A percentile compares a stretch with the other conserved stretches of the same genome.
Evolutionary conservation across 148 eudicot species (phyloP).

Genomic region (Dianthus caryophyllus): DNA sequence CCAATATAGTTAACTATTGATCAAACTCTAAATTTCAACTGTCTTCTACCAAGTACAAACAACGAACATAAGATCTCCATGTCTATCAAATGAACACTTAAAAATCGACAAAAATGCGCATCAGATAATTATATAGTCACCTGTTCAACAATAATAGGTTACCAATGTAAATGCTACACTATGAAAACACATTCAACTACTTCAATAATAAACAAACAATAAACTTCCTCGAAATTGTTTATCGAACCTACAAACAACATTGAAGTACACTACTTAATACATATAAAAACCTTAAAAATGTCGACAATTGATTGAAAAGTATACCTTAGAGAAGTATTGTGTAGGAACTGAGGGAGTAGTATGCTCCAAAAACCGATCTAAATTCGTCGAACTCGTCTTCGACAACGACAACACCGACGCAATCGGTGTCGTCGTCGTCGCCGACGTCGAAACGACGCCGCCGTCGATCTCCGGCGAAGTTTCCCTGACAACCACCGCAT

Average conservation of each 20-base stretch:
- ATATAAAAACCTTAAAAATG: conserved; percentile 9
- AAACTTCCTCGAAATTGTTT: too few relatives aligned
- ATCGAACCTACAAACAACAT: conserved; percentile 10
- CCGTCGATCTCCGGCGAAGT: conserved; percentile 30
- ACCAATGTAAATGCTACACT: not conserved
- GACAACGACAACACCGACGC: conserved; percentile 23
- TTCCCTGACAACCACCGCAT: not conserved
- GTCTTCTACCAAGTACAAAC: conserved; percentile 5
- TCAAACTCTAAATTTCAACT: not conserved
- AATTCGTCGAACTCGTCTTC: conserved; percentile 41
- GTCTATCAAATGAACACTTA: not conserved
- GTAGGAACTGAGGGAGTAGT: conserved; percentile 73
- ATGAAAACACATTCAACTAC: not conserved
- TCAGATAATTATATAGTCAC: not conserved
- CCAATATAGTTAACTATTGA: not conserved
- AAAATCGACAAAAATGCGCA: not conserved
- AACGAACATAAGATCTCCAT: not conserved
- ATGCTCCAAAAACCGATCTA: conserved; percentile 78
- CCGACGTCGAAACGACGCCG: conserved; percentile 33
- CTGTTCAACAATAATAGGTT: not conserved
- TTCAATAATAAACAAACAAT: not conserved
- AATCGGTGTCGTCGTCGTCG: conserved; percentile 6
- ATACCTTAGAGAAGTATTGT: conserved; percentile 68
- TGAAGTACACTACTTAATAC: not conserved
- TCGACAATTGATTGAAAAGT: too few relatives aligned